Evolutionary conservation across 176 grass and related monocot genomes (phyloP).

Genomic region (Oryza glaberrima): DNA sequence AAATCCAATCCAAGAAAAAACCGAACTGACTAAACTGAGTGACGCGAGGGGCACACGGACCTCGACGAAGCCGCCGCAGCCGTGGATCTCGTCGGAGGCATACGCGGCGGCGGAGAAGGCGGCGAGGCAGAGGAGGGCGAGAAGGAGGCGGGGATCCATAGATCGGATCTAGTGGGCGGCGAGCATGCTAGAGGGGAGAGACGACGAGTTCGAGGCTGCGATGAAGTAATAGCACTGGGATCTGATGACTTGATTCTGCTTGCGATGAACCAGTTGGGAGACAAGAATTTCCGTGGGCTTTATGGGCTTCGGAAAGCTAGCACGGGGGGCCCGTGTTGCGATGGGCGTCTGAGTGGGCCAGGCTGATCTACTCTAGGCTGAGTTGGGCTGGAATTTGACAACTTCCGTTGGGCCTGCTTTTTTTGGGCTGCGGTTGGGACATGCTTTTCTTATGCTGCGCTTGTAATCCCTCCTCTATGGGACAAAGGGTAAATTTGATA

Average conservation of each 20-base stretch:
- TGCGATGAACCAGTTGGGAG: background rate
- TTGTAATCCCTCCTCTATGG: too few relatives aligned
- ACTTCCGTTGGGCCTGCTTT: too few relatives aligned
- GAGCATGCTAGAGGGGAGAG: conserved; percentile 40
- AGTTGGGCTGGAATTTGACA: too few relatives aligned
- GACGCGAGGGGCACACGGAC: conserved; percentile 33
- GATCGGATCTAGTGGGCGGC: conserved; percentile 49
- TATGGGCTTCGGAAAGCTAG: background rate
- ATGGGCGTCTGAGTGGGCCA: too few relatives aligned
- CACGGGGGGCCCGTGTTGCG: too few relatives aligned
- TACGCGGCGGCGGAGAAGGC: background rate
- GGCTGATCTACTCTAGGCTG: too few relatives aligned
- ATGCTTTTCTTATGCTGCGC: too few relatives aligned
- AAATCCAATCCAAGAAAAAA: background rate
- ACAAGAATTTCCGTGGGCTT: background rate
- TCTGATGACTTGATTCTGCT: background rate
- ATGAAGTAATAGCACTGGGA: background rate
- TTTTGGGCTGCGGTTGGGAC: too few relatives aligned
- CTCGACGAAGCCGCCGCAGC: conserved; percentile 94
- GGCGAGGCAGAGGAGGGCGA: conserved; percentile 18
- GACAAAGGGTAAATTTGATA: too few relatives aligned
- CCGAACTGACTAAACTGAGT: conserved; percentile 1
- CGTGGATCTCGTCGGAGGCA: conserved; percentile 78
- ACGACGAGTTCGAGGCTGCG: conserved; percentile 45
- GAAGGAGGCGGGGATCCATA: conserved; percentile 40